Evolutionary conservation across 176 grass and related monocot genomes (phyloP).

Genomic region (Urochloa ruziziensis): DNA sequence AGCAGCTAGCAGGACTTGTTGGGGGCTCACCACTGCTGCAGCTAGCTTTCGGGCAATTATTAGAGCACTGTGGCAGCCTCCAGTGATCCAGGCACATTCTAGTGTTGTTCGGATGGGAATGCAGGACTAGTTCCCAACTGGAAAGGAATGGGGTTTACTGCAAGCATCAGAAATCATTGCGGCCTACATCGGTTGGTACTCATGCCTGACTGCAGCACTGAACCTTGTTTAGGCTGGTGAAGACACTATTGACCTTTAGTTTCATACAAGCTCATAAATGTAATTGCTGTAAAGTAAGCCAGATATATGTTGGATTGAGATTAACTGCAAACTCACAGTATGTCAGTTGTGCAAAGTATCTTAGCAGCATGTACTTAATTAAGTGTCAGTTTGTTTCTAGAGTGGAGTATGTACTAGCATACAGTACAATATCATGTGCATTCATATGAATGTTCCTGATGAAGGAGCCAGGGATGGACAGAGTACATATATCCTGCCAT

Average conservation of each 20-base stretch:
- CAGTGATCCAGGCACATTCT: conserved; percentile 51
- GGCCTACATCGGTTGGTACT: background rate
- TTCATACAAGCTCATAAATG: background rate
- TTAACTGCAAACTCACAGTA: background rate
- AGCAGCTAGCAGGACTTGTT: background rate
- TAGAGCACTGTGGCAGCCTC: conserved; percentile 35
- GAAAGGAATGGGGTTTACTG: conserved; percentile 53
- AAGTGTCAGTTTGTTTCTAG: background rate
- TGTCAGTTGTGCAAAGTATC: background rate
- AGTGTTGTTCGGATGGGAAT: conserved; percentile 50
- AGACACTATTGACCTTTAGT: background rate
- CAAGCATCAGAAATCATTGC: conserved; percentile 49
- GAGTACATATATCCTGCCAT: background rate
- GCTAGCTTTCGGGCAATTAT: conserved; percentile 55
- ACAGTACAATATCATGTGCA: background rate
- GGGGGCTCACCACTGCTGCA: conserved; percentile 24
- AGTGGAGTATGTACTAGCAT: background rate
- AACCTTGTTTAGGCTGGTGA: background rate
- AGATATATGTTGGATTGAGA: background rate
- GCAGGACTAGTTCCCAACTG: conserved; percentile 36
- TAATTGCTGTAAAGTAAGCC: background rate
- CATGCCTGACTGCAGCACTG: conserved; percentile 8
- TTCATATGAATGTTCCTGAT: background rate
- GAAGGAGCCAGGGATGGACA: background rate
- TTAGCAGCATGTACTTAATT: background rate